phyloP scores from a whole-genome alignment of 352 stramenopile genomes.

The Globisporangium parvum region DNA sequence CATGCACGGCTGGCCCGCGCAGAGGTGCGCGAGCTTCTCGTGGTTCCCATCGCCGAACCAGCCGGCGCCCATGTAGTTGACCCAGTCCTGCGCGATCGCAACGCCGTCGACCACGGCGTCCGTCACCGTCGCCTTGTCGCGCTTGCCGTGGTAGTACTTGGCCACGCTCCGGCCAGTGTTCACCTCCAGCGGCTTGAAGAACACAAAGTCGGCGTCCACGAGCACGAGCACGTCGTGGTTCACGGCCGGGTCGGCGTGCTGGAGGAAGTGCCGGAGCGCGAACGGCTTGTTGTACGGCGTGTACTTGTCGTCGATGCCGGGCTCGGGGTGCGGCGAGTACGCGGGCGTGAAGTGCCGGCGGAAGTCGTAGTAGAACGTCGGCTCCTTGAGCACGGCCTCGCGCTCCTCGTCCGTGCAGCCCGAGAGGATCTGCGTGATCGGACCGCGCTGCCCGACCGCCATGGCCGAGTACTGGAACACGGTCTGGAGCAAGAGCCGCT shows the following conservation, averaged over 20 bases:
- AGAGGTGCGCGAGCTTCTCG: conserved; percentile 17
- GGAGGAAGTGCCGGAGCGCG: conserved; percentile 41
- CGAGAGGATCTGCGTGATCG: conserved; percentile 49
- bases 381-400: conserved; percentile 21
- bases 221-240: conserved; percentile 21
- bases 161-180: conserved; percentile 17
- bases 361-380: conserved; percentile 51
- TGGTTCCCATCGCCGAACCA: conserved; percentile 10
- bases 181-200: conserved; percentile 21
- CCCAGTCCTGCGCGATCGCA: conserved; percentile 22
- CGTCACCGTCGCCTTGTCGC: conserved; percentile 5
- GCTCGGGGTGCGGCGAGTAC: conserved; percentile 32
- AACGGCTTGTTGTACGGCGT: conserved; percentile 55
- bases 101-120: conserved; percentile 19
- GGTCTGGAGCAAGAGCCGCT: conserved; percentile 31
- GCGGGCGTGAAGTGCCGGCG: conserved; percentile 40
- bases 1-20: conserved; percentile 10
- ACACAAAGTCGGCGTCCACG: conserved; percentile 15
- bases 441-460: conserved; percentile 28
- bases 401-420: conserved; percentile 32
- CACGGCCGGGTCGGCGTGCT: conserved; percentile 33
- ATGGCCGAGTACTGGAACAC: conserved; percentile 42
- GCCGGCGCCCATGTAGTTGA: conserved; percentile 3
- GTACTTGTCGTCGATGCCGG: conserved; percentile 34
- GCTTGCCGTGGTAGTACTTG: conserved; percentile 18